Evolutionary conservation across 2,329 filamentous ascomycete species (phyloP).

Genomic region (Colletotrichum somersetense): DNA sequence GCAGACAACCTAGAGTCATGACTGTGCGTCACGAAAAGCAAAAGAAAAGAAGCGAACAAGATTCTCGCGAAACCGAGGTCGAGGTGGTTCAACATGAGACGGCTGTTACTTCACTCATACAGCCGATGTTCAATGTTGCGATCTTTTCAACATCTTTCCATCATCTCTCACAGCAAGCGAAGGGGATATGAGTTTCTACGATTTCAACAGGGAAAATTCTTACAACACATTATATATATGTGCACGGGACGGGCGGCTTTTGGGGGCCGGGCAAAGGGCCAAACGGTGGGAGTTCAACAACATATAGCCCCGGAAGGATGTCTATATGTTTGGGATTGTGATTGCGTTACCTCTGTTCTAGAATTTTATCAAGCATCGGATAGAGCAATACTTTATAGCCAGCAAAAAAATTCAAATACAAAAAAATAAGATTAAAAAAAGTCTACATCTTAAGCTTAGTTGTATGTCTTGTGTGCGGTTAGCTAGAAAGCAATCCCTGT

Average conservation of each 20-base stretch:
- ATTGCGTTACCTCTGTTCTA: neutral
- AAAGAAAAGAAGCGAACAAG: neutral
- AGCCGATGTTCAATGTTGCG: neutral
- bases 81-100: slow-evolving; percentile 38
- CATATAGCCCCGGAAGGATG: neutral
- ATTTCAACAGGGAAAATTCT: slow-evolving; percentile 34
- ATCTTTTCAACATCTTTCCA: slow-evolving; percentile 30
- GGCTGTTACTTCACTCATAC: neutral
- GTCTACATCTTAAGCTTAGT: neutral
- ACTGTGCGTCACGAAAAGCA: slow-evolving; percentile 24
- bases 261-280: neutral
- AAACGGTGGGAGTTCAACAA: slow-evolving; percentile 28
- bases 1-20: slow-evolving; percentile 10
- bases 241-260: neutral
- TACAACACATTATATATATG: slow-evolving; percentile 13
- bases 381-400: neutral
- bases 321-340: slow-evolving; percentile 9
- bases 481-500: neutral
- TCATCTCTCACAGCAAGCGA: slow-evolving; percentile 27
- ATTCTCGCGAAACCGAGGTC: neutral
- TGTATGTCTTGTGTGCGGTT: neutral
- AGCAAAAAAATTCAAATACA: neutral
- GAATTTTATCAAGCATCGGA: too few species aligned
- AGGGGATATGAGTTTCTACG: slow-evolving; percentile 30
- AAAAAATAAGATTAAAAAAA: neutral